Evolutionary conservation across 208 protist genomes (phyloP), one percentile per base, ranked within the genome.

Genomic region (Trypanosoma congolense): DNA sequence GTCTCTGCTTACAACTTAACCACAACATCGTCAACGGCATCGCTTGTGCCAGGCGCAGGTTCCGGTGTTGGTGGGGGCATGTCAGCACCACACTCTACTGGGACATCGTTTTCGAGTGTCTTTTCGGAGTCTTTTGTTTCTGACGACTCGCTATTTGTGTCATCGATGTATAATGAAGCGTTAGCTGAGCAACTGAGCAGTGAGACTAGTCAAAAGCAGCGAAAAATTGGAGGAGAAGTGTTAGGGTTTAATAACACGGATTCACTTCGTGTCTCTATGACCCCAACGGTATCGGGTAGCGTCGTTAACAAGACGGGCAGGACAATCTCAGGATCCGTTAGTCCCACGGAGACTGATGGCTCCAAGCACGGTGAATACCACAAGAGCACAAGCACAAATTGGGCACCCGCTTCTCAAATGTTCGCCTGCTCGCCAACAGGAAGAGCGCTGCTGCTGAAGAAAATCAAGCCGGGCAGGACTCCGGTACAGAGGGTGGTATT

Each of bases 151-250:
- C 75, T 73, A 3, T 88, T 87, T 57, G 75, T 81, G 58, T 81
- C 79, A 3, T 92, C 85, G 16, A 71, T 92, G 22, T 92, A 92
- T 64, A 90, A 85, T 61, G 85, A 92, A 51, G 70, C 87, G 18
- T 69, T 92, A n/a, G 85, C 82, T 3, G 77, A 79, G 42, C 73
- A 90, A 28, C 77, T 92, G 31, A 73, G 60, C 56, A 64, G 52
- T 22, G 60, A 65, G 33, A 56, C 33, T 45, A 46, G 35, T 4
- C 50, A 49, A 33, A 56, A 42, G n/a, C 44, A 63, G 29, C 63
- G 36, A 29, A 63, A 63, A 29, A 70, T 70, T 62, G 63, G 63
- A 46, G 63, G 63, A 10, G 63, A 62, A 2, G 44, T 70, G 36
- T 35, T 70, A 16, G 52, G 63, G 5, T 70, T 70, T 56, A 42